A percentile compares a stretch with the other conserved stretches of the same genome.
phyloP scores from a whole-genome alignment of 176 grass and related monocot species.

The Luzula sylvatica region DNA sequence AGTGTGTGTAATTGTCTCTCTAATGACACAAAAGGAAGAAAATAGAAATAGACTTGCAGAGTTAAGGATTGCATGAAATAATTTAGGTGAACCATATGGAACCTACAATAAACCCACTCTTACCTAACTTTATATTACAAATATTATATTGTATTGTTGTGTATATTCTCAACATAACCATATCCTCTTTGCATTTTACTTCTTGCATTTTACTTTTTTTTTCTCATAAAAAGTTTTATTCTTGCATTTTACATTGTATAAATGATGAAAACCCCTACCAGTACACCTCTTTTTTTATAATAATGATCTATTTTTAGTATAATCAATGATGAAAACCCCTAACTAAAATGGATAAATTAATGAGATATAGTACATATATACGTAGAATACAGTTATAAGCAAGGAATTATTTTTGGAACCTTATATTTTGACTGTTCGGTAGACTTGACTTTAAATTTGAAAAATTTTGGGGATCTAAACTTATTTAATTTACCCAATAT shows the following conservation, averaged over 20 bases:
- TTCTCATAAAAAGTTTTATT: neutral
- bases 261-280: no score
- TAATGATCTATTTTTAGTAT: no score
- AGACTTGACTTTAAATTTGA: no score
- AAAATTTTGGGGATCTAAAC: no score
- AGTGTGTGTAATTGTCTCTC: neutral
- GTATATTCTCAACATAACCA: conserved; percentile 43
- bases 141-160: conserved; percentile 27
- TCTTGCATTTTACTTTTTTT: conserved; percentile 2
- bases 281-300: no score
- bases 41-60: conserved; percentile 46
- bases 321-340: no score
- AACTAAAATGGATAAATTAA: no score
- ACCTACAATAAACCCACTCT: conserved; percentile 67
- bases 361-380: no score
- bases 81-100: conserved; percentile 73
- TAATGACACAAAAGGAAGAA: conserved; percentile 11
- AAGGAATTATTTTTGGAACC: no score
- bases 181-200: conserved; percentile 18
- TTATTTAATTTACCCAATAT: no score
- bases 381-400: no score
- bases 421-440: no score
- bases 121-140: conserved; percentile 43
- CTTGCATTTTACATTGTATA: neutral
- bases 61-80: conserved; percentile 58